These are phyloP conservation scores for Syzygium oleosum DNA, from an alignment of 345 rosid species.

Conservation along the genomic window DNA sequence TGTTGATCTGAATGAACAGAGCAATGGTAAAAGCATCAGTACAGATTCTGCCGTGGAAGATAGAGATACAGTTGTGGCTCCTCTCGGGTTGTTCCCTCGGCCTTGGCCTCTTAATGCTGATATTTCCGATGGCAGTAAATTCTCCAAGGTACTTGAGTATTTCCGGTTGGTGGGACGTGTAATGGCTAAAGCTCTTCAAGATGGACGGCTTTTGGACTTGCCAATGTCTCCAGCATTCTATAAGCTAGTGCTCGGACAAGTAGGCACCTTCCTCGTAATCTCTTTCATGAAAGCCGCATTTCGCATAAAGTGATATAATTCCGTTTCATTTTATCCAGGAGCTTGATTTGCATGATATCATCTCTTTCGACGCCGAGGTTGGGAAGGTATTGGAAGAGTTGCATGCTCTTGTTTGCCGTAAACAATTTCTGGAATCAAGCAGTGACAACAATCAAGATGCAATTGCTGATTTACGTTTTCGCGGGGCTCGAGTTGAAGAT, in stretches of 20 bases:
- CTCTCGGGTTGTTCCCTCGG: conserved; percentile 87
- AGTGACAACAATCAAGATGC: conserved; percentile 24
- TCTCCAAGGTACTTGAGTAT: conserved; percentile 64
- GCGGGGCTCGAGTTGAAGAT: conserved; percentile 63
- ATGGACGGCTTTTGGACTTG: conserved; percentile 91
- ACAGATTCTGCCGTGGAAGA: conserved; percentile 21
- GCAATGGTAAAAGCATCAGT: conserved; percentile 24
- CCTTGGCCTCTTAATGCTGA: conserved; percentile 85
- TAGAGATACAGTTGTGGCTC: conserved; percentile 54
- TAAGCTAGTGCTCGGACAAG: conserved; percentile 89
- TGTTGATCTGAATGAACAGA: conserved; percentile 46
- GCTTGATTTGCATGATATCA: conserved; percentile 90
- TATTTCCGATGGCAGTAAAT: conserved; percentile 65
- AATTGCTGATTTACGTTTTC: conserved; percentile 40
- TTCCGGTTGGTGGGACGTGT: conserved; percentile 93
- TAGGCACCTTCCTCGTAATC: conserved; percentile 17
- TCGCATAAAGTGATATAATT: not conserved
- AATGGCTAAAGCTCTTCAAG: conserved; percentile 99
- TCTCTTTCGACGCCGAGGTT: conserved; percentile 67
- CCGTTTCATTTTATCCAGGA: conserved; percentile 48
- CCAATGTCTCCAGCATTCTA: conserved; percentile 78
- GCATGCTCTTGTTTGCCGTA: conserved; percentile 65
- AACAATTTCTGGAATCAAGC: conserved; percentile 52
- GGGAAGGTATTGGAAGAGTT: conserved; percentile 90
- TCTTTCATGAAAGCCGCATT: not conserved